Evolutionary conservation across 2,329 filamentous ascomycete genomes (phyloP), one percentile per base, ranked within the genome.

Genomic region (Ophiostoma quercus): DNA sequence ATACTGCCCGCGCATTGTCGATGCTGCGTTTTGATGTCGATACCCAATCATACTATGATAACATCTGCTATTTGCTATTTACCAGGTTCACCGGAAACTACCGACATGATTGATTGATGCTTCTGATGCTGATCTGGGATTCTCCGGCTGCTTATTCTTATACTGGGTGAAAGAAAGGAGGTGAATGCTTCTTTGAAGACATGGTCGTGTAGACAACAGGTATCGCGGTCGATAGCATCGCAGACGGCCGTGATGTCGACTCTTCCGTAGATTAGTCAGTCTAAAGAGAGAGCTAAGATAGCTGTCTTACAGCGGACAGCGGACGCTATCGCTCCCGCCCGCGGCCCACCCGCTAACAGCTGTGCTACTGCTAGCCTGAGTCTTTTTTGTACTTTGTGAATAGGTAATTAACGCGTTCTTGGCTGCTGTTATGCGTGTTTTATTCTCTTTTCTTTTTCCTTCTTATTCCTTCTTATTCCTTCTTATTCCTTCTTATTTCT

Each of bases 291-390:
- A 29, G 25, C 14, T 51, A 51, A 7, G 16, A 22, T 57, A 57
- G 29, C 60, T 63, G 60, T 63, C 29, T 32, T 32, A 63, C 60
- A 63, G 60, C 60, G 60, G 60, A 29, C 25, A 29, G 34, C 34
- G 34, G 34, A n/a, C 60, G 29, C 60, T 63, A 63, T 63, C 60
- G 60, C 25, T 63, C 60, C 60, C 60, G 60, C 60, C 60, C 60
- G 60, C 29, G 60, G 29, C 29, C 60, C 60, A 63, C 60, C 43
- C 43, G 43, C 43, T 47, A 47, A n/a, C 43, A 47, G 16, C 16
- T 47, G 43, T 47, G 6, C 43, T 47, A 47, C 16, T 7, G 7
- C 16, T 47, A 47, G 43, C 19, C 19, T 47, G 43, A 19, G 43
- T 47, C 19, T 47, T 47, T 47, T 47, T 47, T 19, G 39, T 41